phyloP scores from a whole-genome alignment of 176 grass and related monocot genomes.

The Zoysia japonica region DNA sequence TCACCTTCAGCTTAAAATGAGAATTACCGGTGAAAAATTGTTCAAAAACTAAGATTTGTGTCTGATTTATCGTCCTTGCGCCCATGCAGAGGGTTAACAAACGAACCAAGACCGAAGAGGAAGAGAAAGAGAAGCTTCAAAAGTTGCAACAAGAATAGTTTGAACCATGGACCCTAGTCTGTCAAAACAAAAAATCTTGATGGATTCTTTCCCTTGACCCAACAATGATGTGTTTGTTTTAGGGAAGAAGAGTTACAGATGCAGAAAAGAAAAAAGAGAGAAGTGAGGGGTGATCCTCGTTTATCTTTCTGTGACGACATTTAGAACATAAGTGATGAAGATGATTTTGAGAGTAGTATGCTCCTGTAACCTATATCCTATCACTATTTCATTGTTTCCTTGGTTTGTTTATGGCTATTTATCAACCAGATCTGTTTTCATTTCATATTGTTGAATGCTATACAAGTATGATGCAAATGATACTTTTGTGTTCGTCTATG shows the following conservation, averaged over 20 bases:
- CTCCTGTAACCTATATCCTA: conserved; percentile 15
- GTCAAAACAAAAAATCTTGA: background rate
- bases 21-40: no score
- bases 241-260: conserved; percentile 92
- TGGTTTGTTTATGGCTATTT: background rate
- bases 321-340: conserved; percentile 84
- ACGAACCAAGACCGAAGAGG: conserved; percentile 84
- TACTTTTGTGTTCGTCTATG: no score
- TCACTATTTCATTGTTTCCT: conserved; percentile 19
- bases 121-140: conserved; percentile 98
- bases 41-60: background rate
- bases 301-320: conserved; percentile 86
- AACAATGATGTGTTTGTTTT: conserved; percentile 38
- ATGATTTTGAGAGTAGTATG: conserved; percentile 78
- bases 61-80: conserved; percentile 14
- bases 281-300: conserved; percentile 79
- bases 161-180: background rate
- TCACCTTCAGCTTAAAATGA: no score
- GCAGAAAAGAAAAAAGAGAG: conserved; percentile 96
- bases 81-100: conserved; percentile 85
- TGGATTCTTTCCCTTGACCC: background rate
- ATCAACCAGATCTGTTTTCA: background rate
- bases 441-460: background rate
- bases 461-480: no score
- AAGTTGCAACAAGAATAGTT: conserved; percentile 94